A percentile compares a stretch with the other conserved stretches of the same genome.
Conservation (phyloP, 805 yeast genomes). For the Kodamaea fukazawae region DNA sequence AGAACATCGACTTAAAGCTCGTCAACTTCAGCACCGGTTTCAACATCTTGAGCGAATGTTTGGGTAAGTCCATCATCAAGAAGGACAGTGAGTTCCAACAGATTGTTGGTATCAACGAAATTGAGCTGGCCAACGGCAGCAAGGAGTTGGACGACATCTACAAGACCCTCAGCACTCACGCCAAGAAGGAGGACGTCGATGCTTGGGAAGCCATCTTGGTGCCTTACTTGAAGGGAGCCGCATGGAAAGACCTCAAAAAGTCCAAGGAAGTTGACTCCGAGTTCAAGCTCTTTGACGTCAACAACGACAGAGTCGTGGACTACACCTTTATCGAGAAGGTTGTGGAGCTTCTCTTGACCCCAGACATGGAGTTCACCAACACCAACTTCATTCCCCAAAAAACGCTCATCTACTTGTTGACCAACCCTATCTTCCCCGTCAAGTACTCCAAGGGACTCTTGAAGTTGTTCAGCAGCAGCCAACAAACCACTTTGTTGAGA, state of each 20-base stretch:
- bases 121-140: conserved; percentile 20
- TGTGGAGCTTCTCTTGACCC: conserved; percentile 40
- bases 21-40: conserved; percentile 59
- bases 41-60: conserved; percentile 64
- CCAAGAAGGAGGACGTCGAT: conserved; percentile 17
- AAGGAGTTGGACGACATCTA: conserved; percentile 24
- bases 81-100: conserved; percentile 11
- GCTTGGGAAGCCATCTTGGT: conserved; percentile 28
- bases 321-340: conserved; percentile 49
- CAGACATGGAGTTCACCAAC: conserved; percentile 16
- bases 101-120: conserved; percentile 27
- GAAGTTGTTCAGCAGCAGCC: conserved; percentile 36
- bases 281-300: conserved; percentile 55
- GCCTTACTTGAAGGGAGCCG: conserved; percentile 26
- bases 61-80: conserved; percentile 55
- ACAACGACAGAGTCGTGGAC: conserved; percentile 65
- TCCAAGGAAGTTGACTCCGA: conserved; percentile 18
- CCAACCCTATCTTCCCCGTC: conserved; percentile 84
- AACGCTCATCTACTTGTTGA: conserved; percentile 68
- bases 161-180: conserved; percentile 20
- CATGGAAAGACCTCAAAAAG: conserved; percentile 6
- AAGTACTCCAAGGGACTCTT: conserved; percentile 56
- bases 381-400: conserved; percentile 49
- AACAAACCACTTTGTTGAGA: conserved; percentile 64
- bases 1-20: conserved; percentile 42